Percentiles rank a stretch among this genome's conserved stretches.
Evolutionary conservation across 2,329 filamentous ascomycete genomes (phyloP).

Genomic region (Penicillium sp.): DNA sequence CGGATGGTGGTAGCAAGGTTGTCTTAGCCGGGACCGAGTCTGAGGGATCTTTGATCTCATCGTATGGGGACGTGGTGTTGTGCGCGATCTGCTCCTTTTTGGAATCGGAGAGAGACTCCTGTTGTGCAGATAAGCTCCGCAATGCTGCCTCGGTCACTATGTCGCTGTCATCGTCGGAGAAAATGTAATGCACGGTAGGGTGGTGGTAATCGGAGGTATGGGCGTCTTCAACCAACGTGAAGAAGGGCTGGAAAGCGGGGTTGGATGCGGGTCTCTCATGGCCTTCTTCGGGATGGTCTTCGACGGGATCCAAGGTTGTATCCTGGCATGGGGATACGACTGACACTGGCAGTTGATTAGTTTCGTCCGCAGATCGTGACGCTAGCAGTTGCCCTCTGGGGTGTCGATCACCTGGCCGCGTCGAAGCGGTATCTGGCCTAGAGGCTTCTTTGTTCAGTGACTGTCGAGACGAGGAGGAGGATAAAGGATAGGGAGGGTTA

Average conservation of each 20-base stretch:
- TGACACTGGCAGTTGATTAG: constrained; percentile 1
- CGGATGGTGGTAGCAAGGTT: constrained; percentile 49
- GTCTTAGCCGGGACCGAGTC: constrained; percentile 18
- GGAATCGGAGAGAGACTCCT: constrained; percentile 32
- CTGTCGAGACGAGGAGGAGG: constrained; percentile 35
- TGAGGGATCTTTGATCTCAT: constrained; percentile 23
- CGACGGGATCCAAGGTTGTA: constrained; percentile 1
- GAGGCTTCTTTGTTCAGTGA: constrained; percentile 19
- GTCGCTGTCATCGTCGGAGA: constrained; percentile 85
- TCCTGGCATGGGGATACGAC: constrained; percentile 9
- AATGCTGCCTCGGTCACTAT: constrained; percentile 68
- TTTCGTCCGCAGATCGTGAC: constrained; percentile 7
- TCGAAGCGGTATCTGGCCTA: constrained; percentile 15
- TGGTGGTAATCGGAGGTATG: constrained; percentile 76
- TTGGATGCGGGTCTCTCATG: constrained; percentile 24
- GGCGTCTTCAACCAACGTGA: constrained; percentile 78
- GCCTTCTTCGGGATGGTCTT: constrained; percentile 14
- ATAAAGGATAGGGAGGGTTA: constrained; percentile 20
- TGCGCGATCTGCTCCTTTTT: constrained; percentile 14
- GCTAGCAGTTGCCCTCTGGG: constrained; percentile 8
- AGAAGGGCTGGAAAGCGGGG: constrained; percentile 73
- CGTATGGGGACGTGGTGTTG: constrained; percentile 6
- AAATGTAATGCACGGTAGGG: constrained; percentile 87
- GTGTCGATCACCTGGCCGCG: constrained; percentile 15
- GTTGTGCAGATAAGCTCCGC: constrained; percentile 54